A percentile compares a stretch with the other conserved stretches of the same genome.
These are phyloP conservation scores for Polychaeton citri DNA, from an alignment of 2,329 filamentous ascomycete species.

Conservation along the genomic window DNA sequence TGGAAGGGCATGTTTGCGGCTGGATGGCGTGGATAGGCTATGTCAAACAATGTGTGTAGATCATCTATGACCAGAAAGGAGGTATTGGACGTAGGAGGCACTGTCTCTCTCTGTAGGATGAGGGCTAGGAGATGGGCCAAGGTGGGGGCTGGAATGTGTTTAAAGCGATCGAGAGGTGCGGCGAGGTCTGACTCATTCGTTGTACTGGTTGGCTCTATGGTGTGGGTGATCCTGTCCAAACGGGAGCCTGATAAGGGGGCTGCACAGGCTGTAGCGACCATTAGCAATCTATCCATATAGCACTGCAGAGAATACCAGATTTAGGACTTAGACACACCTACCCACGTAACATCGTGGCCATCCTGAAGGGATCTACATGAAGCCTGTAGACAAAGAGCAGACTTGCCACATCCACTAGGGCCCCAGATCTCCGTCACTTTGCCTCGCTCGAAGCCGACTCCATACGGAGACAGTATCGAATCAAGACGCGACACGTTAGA, in stretches of 20 bases:
- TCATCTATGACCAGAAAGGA: slow-evolving; percentile 66
- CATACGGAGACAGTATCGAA: slow-evolving; percentile 17
- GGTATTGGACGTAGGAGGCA: slow-evolving; percentile 49
- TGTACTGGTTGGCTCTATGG: too few species aligned
- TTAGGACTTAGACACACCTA: slow-evolving; percentile 57
- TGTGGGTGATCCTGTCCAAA: too few species aligned
- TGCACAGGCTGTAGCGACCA: too few species aligned
- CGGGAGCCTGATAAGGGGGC: too few species aligned
- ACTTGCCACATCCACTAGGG: slow-evolving; percentile 76
- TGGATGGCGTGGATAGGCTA: slow-evolving; percentile 54
- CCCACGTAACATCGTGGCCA: slow-evolving; percentile 60
- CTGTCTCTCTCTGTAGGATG: slow-evolving; percentile 50
- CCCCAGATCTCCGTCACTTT: slow-evolving; percentile 82
- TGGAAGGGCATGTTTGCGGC: slow-evolving; percentile 5
- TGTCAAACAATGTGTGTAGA: slow-evolving; percentile 61
- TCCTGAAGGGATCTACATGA: slow-evolving; percentile 48
- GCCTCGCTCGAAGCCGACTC: slow-evolving; percentile 48
- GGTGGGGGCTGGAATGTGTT: slow-evolving; percentile 48
- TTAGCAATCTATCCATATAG: too few species aligned
- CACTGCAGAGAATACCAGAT: too few species aligned
- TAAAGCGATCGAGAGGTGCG: slow-evolving; percentile 38
- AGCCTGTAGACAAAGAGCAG: slow-evolving; percentile 64
- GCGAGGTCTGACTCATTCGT: too few species aligned
- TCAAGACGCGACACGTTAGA: slow-evolving; percentile 39
- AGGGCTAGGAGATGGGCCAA: slow-evolving; percentile 59